Evolutionary conservation across 2,329 filamentous ascomycete genomes (phyloP).

Genomic region (Aspergillus aculeatinus): DNA sequence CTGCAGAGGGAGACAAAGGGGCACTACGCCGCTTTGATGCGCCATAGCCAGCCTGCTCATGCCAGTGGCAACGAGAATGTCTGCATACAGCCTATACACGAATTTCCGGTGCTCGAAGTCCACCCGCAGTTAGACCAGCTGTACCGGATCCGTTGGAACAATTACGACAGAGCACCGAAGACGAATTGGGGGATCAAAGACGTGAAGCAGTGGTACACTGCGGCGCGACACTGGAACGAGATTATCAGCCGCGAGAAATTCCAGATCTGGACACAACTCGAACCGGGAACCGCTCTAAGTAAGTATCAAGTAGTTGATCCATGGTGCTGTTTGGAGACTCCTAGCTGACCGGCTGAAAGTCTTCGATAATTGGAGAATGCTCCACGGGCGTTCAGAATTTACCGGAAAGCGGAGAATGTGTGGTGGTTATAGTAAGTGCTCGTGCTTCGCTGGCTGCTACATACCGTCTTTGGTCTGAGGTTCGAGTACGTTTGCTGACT

Average conservation of each 20-base stretch:
- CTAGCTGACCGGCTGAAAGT: conserved; percentile 51
- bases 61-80: conserved; percentile 84
- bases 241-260: conserved; percentile 65
- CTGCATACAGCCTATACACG: conserved; percentile 69
- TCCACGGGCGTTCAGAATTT: conserved; percentile 84
- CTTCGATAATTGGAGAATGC: conserved; percentile 93
- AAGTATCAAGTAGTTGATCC: conserved; percentile 35
- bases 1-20: conserved; percentile 55
- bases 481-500: conserved; percentile 8
- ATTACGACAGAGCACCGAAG: conserved; percentile 76
- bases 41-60: conserved; percentile 68
- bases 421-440: conserved; percentile 77
- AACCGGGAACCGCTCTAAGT: conserved; percentile 76
- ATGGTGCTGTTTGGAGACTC: background rate
- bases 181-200: conserved; percentile 52
- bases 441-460: background rate
- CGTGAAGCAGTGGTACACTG: conserved; percentile 70
- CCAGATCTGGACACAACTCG: conserved; percentile 78
- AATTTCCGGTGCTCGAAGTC: conserved; percentile 71
- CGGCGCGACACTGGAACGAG: conserved; percentile 70
- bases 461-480: background rate
- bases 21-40: conserved; percentile 59
- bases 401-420: conserved; percentile 83
- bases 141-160: conserved; percentile 84
- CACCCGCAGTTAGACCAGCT: conserved; percentile 48